Conservation (phyloP, 2,329 filamentous ascomycete genomes). For the Zasmidium angulare region DNA sequence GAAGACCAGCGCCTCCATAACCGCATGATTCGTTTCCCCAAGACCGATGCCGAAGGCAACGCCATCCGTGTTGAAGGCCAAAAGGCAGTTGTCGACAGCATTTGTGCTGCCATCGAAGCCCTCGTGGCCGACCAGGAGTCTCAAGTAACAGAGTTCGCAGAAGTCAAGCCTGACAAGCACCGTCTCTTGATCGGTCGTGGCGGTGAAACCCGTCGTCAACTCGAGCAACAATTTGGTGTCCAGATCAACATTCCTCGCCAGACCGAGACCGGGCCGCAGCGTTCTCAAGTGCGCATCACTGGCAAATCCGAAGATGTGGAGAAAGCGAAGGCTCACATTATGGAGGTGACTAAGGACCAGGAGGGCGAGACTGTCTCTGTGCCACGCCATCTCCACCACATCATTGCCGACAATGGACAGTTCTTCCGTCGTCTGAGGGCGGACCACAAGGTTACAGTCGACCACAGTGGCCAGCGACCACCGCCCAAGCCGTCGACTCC, state of each 20-base stretch:
- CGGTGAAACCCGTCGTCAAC: slow-evolving; percentile 78
- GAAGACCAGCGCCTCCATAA: slow-evolving; percentile 80
- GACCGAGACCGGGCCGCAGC: slow-evolving; percentile 63
- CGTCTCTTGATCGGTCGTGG: slow-evolving; percentile 86
- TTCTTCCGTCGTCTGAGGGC: slow-evolving; percentile 89
- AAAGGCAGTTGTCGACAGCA: slow-evolving; percentile 81
- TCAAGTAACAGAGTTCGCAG: slow-evolving; percentile 74
- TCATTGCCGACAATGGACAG: slow-evolving; percentile 81
- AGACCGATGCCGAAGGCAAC: slow-evolving; percentile 74
- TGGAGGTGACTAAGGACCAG: slow-evolving; percentile 75
- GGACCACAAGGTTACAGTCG: slow-evolving; percentile 84
- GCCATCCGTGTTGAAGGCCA: slow-evolving; percentile 86
- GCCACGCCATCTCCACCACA: slow-evolving; percentile 78
- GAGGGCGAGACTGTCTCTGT: slow-evolving; percentile 85
- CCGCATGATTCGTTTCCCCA: slow-evolving; percentile 91
- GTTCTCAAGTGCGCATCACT: slow-evolving; percentile 81
- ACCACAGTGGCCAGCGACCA: slow-evolving; percentile 78
- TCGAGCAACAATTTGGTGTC: slow-evolving; percentile 84
- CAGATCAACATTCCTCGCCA: slow-evolving; percentile 89
- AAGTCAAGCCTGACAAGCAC: slow-evolving; percentile 88
- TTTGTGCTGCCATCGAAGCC: slow-evolving; percentile 75
- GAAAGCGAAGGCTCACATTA: slow-evolving; percentile 83
- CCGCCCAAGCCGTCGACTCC: slow-evolving; percentile 63
- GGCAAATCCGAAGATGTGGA: slow-evolving; percentile 77
- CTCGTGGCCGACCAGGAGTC: slow-evolving; percentile 82